Percentiles rank a stretch among this genome's conserved stretches.
Evolutionary conservation across 306 rosid species (phyloP).

Genomic region (Gastrolobium bilobum): DNA sequence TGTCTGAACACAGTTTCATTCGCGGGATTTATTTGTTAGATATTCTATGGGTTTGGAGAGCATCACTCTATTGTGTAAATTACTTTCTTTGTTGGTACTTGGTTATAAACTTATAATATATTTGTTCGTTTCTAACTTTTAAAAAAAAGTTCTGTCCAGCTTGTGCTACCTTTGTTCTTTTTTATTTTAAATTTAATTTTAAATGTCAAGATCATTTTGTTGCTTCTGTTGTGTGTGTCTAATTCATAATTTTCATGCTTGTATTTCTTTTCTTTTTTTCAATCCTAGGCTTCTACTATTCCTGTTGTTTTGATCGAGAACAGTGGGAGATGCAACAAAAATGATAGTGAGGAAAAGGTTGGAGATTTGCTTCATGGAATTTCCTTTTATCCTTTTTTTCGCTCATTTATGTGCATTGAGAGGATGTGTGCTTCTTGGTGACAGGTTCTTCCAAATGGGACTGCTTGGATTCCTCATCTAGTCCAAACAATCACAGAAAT

Average conservation of each 20-base stretch:
- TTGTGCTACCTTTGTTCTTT: neutral
- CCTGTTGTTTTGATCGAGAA: slow-evolving; percentile 94
- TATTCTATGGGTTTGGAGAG: slow-evolving; percentile 24
- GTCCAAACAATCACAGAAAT: slow-evolving; percentile 81
- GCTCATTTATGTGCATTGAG: slow-evolving; percentile 36
- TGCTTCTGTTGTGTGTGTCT: neutral
- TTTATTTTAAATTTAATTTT: slow-evolving; percentile 4
- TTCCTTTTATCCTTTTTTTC: slow-evolving; percentile 25
- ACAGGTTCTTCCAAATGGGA: slow-evolving; percentile 93
- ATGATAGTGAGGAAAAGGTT: slow-evolving; percentile 90
- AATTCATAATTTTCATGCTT: slow-evolving; percentile 26
- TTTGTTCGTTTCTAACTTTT: neutral
- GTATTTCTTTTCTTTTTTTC: slow-evolving; percentile 1
- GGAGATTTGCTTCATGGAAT: slow-evolving; percentile 39
- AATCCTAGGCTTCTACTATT: slow-evolving; percentile 64
- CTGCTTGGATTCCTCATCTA: slow-evolving; percentile 85
- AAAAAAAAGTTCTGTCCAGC: neutral
- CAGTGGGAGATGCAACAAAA: slow-evolving; percentile 94
- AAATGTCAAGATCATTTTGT: neutral
- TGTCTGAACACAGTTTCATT: neutral
- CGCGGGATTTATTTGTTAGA: slow-evolving; percentile 15
- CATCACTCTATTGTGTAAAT: slow-evolving; percentile 5
- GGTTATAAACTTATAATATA: neutral
- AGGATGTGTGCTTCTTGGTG: slow-evolving; percentile 44
- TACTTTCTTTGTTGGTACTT: neutral